Evolutionary conservation across 345 rosid genomes (phyloP), one percentile per base, ranked within the genome.

Genomic region (Ailanthus altissimus): DNA sequence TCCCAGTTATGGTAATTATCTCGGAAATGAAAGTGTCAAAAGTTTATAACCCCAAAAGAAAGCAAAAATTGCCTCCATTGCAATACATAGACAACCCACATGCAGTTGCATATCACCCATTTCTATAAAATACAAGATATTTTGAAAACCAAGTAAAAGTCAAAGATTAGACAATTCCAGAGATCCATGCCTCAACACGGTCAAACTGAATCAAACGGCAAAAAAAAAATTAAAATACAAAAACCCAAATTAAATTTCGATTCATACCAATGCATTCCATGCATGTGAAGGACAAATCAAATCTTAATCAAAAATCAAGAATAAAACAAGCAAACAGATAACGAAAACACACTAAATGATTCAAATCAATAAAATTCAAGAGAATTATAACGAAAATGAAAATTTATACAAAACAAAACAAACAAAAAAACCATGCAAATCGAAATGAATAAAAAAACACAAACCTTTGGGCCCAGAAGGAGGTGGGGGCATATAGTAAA

Each of bases 391-490:
- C 5, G 26, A 53, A 38, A 10, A 49, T 6, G 2, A 49, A 68
- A 7, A 7, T 12, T 23, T 25, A 26, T 26, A 20, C 6, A 45
- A 42, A 43, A 66, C n/a, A n/a, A n/a, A n/a, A n/a, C n/a, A n/a
- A n/a, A n/a, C n/a, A n/a, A 21, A 15, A 21, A 21, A 28, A n/a
- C 10, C 6, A 21, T 74, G 62, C 8, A 47, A 76, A 57, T 8
- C 13, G 6, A 6, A 61, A 26, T 25, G 6, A 25, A 58, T 14
- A 63, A 79, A 73, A 32, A 60, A 60, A 75, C 79, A 77, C 46
- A 81, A 61, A 85, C 97, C 89, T 86, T 91, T 90, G 8, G 81
- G 88, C 8, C 76, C 81, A 46, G 88, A 85, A 32, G 89, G 85
- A 0, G 90, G 91, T n/a, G 90, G 90, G 43, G 79, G 88, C 25